Base-by-base conservation (phyloP, 768 basidiomycete species). In the Polyporus arcularius region DNA sequence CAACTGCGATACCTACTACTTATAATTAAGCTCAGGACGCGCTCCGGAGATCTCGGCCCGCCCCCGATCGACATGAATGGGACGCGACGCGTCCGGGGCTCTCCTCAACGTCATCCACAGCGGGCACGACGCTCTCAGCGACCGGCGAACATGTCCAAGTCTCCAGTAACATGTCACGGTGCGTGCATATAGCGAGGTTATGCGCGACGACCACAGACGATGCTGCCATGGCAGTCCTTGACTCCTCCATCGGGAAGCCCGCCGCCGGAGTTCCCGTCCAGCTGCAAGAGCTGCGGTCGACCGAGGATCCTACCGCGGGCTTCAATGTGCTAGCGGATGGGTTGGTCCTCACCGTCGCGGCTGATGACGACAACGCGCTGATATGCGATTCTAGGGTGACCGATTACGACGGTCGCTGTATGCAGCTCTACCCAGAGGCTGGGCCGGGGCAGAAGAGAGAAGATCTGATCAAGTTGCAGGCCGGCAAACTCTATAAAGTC, bases 81-180 rank as follows among this genome's bases (percentile, higher is more conserved):
- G 40, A 48, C 46, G 39, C 42, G 55, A 61, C 60, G 51, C 55
- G 41, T 55, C 31, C 60, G 18, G 9, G 11, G 14, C 51, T 38
- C 12, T 15, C 31, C 32, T 45, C 14, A 31, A 15, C 32, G 31
- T 15, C 32, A 10, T 52, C 32, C 31, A 18, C 38, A 31, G 14
- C n/a, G 51, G 6, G 6, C 32, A 16, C 53, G 4, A 53, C 26
- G 21, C 9, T 7, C 21, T 26, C 21, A 26, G 4, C 38, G 5
- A 7, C 15, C 31, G 42, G 21, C 46, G 26, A 55, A 14, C 52
- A 62, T 63, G 62, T 63, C 62, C 14, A 87, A 83, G 69, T 93
- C 94, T 4, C 91, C 92, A 2, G 91, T 97, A 62, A 97, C 95
- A 40, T 96, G 95, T 72, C 95, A 97, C 61, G 88, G 94, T 92